Base-by-base conservation (phyloP, 2,329 filamentous ascomycete species). In the Sclerotinia sclerotiorum region DNA sequence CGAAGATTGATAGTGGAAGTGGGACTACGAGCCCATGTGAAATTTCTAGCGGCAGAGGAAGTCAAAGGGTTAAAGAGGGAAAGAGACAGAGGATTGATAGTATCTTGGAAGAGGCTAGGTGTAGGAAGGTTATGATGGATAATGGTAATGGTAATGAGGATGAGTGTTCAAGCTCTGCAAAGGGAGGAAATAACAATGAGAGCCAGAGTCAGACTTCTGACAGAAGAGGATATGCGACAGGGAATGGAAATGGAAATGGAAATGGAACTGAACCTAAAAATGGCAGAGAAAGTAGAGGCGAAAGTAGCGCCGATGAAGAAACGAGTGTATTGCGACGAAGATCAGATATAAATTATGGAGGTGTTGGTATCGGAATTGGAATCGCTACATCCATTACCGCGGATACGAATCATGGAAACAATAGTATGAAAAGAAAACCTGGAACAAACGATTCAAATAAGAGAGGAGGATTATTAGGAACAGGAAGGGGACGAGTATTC, bases 281-380 rank as follows among this genome's bases (percentile, higher is more conserved):
- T 51, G 58, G 29, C 17, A 51, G 46, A 35, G 46, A 62, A 62
- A 62, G 58, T 32, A 49, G 29, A 54, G 35, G n/a, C 39, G 75
- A 75, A 69, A 75, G 73, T 29, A 76, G 75, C 69, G 76, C 77
- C 32, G 77, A 79, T 68, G 77, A 79, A 74, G 72, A 73, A 65
- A 82, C 81, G 27, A 78, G 77, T 46, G 81, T 83, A 27, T 69
- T 81, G 24, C 69, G 29, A 51, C 58, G 46, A n/a, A 13, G 29
- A 8, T 15, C 29, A 13, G 58, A 35, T 51, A 27, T 62, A 48
- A 62, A 39, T n/a, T 51, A 62, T 62, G 58, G 58, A 35, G 58
- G 58, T 35, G 46, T 62, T 10, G 21, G 29, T 24, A 29, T 35
- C 0, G 58, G 29, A 17, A 44, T 32, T 1, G 58, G 58, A 39